phyloP scores from a whole-genome alignment of 2,329 filamentous ascomycete species.

The Coniochaeta hoffmannii region DNA sequence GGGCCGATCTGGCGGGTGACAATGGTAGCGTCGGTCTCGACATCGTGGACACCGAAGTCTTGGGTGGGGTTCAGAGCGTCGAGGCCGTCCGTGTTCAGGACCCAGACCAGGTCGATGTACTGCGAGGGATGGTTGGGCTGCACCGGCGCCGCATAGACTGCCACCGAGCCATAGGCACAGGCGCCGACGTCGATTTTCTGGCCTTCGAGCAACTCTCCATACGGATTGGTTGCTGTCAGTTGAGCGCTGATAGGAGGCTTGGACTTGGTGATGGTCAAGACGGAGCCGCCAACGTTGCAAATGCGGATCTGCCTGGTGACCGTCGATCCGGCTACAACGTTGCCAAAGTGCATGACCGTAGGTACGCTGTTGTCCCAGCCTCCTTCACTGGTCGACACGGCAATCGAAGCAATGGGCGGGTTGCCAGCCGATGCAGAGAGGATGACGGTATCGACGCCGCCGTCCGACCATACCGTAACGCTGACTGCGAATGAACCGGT shows the following conservation, averaged over 20 bases:
- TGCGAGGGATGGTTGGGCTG: constrained; percentile 23
- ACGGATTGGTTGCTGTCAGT: constrained; percentile 23
- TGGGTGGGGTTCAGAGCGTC: constrained; percentile 13
- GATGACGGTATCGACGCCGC: constrained; percentile 22
- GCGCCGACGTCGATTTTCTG: constrained; percentile 21
- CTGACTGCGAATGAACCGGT: constrained; percentile 24
- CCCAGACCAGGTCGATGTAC: constrained; percentile 24
- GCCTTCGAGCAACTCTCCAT: constrained; percentile 24
- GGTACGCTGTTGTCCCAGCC: constrained; percentile 17
- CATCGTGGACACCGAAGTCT: constrained; percentile 27
- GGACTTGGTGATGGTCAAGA: constrained; percentile 27
- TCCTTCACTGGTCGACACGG: constrained; percentile 25
- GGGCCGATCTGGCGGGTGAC: constrained; percentile 27
- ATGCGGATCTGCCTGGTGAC: constrained; percentile 22
- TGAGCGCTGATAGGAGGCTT: constrained; percentile 26
- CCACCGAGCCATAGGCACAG: constrained; percentile 22
- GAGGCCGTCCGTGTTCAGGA: constrained; percentile 32
- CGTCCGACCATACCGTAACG: constrained; percentile 27
- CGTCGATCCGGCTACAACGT: constrained; percentile 21
- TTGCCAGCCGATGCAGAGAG: constrained; percentile 25
- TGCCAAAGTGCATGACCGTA: constrained; percentile 22
- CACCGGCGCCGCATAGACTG: constrained; percentile 20
- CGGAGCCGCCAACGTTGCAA: constrained; percentile 28
- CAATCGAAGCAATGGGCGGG: constrained; percentile 24
- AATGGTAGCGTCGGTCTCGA: constrained; percentile 24